Evolutionary conservation across 2,329 filamentous ascomycete species (phyloP).

Genomic region (Sporothrix schenckii): DNA sequence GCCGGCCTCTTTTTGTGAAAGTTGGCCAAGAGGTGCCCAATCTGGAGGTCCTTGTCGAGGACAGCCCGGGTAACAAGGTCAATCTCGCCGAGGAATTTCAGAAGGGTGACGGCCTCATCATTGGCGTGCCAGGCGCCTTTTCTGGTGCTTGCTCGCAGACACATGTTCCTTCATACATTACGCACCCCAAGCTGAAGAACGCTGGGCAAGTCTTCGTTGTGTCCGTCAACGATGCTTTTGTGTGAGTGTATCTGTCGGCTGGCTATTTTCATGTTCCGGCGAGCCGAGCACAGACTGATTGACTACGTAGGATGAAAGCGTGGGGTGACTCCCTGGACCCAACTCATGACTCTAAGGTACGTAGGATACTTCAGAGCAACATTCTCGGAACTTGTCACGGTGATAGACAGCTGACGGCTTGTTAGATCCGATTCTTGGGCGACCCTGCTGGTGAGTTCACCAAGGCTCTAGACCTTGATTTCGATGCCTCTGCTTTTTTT

Average conservation of each 20-base stretch:
- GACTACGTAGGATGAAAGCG: conserved; percentile 73
- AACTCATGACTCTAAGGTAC: conserved; percentile 71
- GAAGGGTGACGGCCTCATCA: conserved; percentile 74
- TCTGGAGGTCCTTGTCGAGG: conserved; percentile 76
- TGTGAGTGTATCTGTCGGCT: conserved; percentile 60
- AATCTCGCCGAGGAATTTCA: conserved; percentile 77
- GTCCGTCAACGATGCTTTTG: conserved; percentile 91
- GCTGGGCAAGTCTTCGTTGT: conserved; percentile 88
- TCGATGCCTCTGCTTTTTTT: conserved; percentile 78
- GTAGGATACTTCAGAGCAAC: not conserved
- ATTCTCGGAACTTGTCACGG: not conserved
- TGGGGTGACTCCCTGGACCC: conserved; percentile 82
- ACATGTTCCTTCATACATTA: conserved; percentile 87
- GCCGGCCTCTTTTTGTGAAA: conserved; percentile 66
- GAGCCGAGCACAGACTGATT: not conserved
- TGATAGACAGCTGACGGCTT: conserved; percentile 8
- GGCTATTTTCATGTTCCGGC: not conserved
- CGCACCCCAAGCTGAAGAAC: conserved; percentile 73
- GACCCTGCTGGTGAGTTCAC: conserved; percentile 81
- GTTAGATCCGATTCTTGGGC: conserved; percentile 84
- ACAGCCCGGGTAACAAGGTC: conserved; percentile 89
- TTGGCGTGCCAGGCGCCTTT: conserved; percentile 83
- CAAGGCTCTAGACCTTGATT: conserved; percentile 78
- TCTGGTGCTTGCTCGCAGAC: conserved; percentile 59
- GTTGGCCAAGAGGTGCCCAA: conserved; percentile 79